Base-by-base conservation (phyloP, 1,139 yeast genomes). In the Geotrichum cucujoidarum region DNA sequence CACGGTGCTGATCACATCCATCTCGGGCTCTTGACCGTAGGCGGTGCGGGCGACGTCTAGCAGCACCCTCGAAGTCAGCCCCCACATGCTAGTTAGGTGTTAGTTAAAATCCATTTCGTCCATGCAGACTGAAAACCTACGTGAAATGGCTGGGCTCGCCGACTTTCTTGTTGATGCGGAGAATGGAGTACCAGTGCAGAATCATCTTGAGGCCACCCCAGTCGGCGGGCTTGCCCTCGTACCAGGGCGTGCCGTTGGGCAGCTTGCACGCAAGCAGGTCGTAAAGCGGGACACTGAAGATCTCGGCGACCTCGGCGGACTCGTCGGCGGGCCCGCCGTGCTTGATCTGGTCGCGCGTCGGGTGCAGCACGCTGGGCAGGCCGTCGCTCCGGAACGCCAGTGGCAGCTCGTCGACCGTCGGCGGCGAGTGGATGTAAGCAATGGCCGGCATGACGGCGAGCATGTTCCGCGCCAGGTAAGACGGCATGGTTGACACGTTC, bases 391-490 rank as follows among this genome's bases (percentile, higher is more conserved):
- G 40, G 20, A 34, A 45, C 29, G 43, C 22, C 1, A 34, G 22
- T 2, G 46, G 46, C 16, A 43, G 41, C 13, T 43, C 40, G 18
- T 30, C 41, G 24, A 22, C 37, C 5, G 37, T 8, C 6, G 34
- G 25, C 7, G 45, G 48, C 13, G 40, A 39, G 2, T 45, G 34
- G 27, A 47, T 70, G 56, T 81, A 80, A 32, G 89, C 95, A 31
- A 89, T 76, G 56, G 89, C 77, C 1, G 97, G 97, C 50, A 82
- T 71, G 7, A 89, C 96, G 5, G 89, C 90, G 35, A 86, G 73
- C 54, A 88, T 77, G 3, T 95, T 89, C 53, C 94, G 70, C 4
- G 92, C 82, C 25, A 89, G 66, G 62, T 85, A 89, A 50, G 86
- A 73, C 1, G 96, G 95, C 58, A 88, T 63, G 6, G 76, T 69